Percentiles rank a stretch among this genome's conserved stretches.
Conservation (phyloP, 768 basidiomycete species). For the Phaffia australis region DNA sequence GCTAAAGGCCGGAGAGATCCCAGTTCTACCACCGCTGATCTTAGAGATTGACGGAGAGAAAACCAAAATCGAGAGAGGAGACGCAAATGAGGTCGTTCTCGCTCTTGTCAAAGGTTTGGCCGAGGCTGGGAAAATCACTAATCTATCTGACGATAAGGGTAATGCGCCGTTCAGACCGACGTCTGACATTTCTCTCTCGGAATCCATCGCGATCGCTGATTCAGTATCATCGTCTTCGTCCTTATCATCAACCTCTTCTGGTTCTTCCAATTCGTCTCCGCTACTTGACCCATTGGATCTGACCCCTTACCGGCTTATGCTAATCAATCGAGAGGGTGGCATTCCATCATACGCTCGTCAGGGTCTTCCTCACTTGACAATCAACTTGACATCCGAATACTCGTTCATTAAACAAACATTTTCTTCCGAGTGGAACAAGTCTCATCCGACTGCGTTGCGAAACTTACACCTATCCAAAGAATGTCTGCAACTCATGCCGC, state of each 20-base stretch:
- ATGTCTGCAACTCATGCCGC: slow-evolving; percentile 85
- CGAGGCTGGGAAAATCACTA: slow-evolving; percentile 41
- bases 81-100: slow-evolving; percentile 76
- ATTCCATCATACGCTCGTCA: slow-evolving; percentile 93
- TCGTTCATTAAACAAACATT: slow-evolving; percentile 78
- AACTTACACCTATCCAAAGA: slow-evolving; percentile 75
- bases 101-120: slow-evolving; percentile 79
- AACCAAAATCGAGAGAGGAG: slow-evolving; percentile 70
- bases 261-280: slow-evolving; percentile 8
- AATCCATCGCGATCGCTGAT: not conserved
- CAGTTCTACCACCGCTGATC: slow-evolving; percentile 85
- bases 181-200: not conserved
- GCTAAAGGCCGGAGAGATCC: slow-evolving; percentile 85
- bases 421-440: slow-evolving; percentile 56
- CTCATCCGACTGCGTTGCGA: slow-evolving; percentile 72
- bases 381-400: slow-evolving; percentile 84
- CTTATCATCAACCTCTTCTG: not conserved
- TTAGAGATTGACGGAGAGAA: slow-evolving; percentile 48
- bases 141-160: slow-evolving; percentile 17
- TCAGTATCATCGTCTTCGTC: not conserved
- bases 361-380: slow-evolving; percentile 86
- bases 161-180: slow-evolving; percentile 39
- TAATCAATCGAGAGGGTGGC: slow-evolving; percentile 92
- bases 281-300: slow-evolving; percentile 55
- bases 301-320: slow-evolving; percentile 88